Evolutionary conservation across 1,284 basidiomycete species (phyloP).

Genomic region (Cutaneotrichosporon spelunceum): DNA sequence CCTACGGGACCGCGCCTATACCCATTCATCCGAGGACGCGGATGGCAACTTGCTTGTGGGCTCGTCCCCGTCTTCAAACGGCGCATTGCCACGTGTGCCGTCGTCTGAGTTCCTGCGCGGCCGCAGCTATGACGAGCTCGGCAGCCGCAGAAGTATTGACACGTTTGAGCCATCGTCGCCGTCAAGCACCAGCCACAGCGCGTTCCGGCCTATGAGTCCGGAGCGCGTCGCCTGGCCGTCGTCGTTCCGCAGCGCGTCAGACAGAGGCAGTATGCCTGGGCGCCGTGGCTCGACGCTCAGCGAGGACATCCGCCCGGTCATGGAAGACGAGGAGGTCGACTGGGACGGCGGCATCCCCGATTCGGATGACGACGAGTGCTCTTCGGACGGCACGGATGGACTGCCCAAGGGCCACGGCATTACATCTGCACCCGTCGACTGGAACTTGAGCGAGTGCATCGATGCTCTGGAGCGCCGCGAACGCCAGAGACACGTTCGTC

Average conservation of each 20-base stretch:
- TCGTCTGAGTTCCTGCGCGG: constrained; percentile 25
- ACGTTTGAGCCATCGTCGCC: constrained; percentile 34
- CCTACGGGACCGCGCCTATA: constrained; percentile 14
- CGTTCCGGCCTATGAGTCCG: constrained; percentile 13
- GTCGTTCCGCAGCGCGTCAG: constrained; percentile 12
- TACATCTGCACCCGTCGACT: constrained; percentile 23
- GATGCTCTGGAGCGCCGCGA: constrained; percentile 19
- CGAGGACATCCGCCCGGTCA: constrained; percentile 28
- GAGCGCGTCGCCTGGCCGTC: constrained; percentile 20
- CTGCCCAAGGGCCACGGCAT: constrained; percentile 22
- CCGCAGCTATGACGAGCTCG: constrained; percentile 31
- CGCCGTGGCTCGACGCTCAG: constrained; percentile 34
- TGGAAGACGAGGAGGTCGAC: constrained; percentile 41
- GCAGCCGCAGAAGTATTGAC: constrained; percentile 28
- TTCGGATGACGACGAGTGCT: constrained; percentile 21
- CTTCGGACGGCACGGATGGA: constrained; percentile 9
- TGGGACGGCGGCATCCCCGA: constrained; percentile 36
- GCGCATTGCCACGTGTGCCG: constrained; percentile 16
- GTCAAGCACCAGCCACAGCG: constrained; percentile 14
- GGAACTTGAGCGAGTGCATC: constrained; percentile 18
- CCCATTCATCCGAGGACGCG: constrained; percentile 36
- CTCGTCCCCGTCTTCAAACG: constrained; percentile 33
- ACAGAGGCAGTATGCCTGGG: constrained; percentile 17
- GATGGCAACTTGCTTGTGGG: constrained; percentile 28
- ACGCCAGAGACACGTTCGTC: constrained; percentile 8